Base-by-base conservation (phyloP, 768 basidiomycete genomes). In the Russula lepida region DNA sequence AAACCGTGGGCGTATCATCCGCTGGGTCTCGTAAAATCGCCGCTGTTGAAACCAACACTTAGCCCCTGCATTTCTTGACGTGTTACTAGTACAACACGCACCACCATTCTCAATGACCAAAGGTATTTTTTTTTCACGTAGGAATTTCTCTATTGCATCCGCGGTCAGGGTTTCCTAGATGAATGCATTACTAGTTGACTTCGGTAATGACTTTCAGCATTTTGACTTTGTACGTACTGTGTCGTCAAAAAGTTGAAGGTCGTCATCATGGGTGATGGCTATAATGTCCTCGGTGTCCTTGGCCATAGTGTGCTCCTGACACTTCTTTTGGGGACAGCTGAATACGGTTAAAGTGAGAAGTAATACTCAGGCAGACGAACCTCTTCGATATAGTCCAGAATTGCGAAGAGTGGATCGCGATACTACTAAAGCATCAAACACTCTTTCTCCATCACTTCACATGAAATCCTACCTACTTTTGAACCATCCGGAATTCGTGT, bases 61-160 rank as follows among this genome's bases (percentile, higher is more conserved):
- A 60, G 54, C 13, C 15, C 11, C 25, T 3, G 23, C n/a, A n/a
- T 44, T 15, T 23, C 3, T 25, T 21, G 19, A n/a, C n/a, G n/a
- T n/a, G n/a, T n/a, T 35, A 33, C 15, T 19, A 21, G 35, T 56
- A 30, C 7, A 43, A 13, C 4, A 35, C 32, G 50, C 51, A 51
- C 60, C 54, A 1, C 60, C 48, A 25, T 56, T 61, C 54, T 61
- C 48, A n/a, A n/a, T n/a, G n/a, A n/a, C n/a, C n/a, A n/a, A n/a
- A n/a, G n/a, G n/a, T n/a, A n/a, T n/a, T n/a, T 56, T 8, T 7
- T 50, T 50, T 25, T 49, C 28, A 30, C 15, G 37, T 15, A 55
- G 33, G 49, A 55, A 55, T 6, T 23, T 41, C 39, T 60, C 54
- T 25, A 55, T 47, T n/a, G 47, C 21, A 33, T 50, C 46, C 23